Evolutionary conservation across 257 asterid species (phyloP).

Genomic region (Gentiana straminea): DNA sequence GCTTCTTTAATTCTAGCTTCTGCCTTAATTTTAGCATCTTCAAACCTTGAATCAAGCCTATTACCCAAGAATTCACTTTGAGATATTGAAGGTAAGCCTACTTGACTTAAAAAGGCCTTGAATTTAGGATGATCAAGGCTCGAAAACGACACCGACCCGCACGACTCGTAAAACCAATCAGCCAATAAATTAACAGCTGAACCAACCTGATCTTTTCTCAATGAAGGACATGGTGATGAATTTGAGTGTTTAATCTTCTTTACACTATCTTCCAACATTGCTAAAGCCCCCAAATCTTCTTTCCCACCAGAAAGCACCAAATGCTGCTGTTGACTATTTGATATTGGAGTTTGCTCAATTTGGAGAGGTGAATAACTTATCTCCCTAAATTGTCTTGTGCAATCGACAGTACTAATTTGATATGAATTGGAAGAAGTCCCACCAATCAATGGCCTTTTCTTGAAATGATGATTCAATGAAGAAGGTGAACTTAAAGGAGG

Average conservation of each 20-base stretch:
- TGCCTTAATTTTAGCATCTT: constrained; percentile 44
- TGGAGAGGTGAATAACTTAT: constrained; percentile 22
- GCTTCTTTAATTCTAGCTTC: constrained; percentile 68
- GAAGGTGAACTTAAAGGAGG: constrained; percentile 75
- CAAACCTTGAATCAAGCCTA: constrained; percentile 60
- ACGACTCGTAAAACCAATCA: constrained; percentile 76
- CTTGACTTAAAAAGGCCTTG: constrained; percentile 60
- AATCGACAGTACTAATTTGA: constrained; percentile 33
- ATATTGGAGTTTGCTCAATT: constrained; percentile 10
- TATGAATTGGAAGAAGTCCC: constrained; percentile 32
- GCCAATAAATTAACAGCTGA: constrained; percentile 48
- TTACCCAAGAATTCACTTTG: constrained; percentile 38
- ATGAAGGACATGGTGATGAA: constrained; percentile 39
- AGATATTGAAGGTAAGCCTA: constrained; percentile 56
- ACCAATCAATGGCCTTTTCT: constrained; percentile 35
- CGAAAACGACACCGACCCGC: constrained; percentile 50
- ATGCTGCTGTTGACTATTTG: constrained; percentile 20
- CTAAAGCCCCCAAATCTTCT: constrained; percentile 74
- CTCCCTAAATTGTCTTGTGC: constrained; percentile 15
- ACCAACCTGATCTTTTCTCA: constrained; percentile 50
- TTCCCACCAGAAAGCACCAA: constrained; percentile 63
- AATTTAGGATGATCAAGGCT: constrained; percentile 76
- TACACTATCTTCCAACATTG: constrained; percentile 74
- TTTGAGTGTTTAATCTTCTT: constrained; percentile 66
- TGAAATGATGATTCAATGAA: constrained; percentile 40